A percentile compares a stretch with the other conserved stretches of the same genome.
Evolutionary conservation across 345 rosid genomes (phyloP).

Genomic region (Draba incana): DNA sequence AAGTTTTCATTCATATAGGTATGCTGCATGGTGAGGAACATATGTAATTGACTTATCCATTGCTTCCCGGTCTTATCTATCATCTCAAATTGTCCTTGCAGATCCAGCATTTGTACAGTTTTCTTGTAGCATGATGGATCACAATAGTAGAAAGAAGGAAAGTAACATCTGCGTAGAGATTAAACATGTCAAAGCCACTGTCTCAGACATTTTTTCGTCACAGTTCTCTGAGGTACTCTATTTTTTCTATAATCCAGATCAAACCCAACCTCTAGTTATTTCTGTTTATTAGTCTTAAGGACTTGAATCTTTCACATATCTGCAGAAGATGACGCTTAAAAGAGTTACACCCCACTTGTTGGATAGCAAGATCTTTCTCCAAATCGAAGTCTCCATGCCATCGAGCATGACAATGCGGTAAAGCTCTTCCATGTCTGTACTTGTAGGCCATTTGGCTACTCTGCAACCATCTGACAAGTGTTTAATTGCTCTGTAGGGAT

Average conservation of each 20-base stretch:
- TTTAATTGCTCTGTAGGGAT: slow-evolving; percentile 45
- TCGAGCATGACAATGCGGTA: slow-evolving; percentile 46
- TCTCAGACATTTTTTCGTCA: slow-evolving; percentile 49
- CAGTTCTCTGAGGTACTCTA: slow-evolving; percentile 59
- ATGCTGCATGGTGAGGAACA: slow-evolving; percentile 14
- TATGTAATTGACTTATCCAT: slow-evolving; percentile 15
- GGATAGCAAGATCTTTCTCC: slow-evolving; percentile 65
- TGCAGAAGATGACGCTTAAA: slow-evolving; percentile 69
- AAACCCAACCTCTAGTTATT: background rate
- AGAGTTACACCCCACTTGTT: slow-evolving; percentile 66
- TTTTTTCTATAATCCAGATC: background rate
- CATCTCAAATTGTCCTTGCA: slow-evolving; percentile 37
- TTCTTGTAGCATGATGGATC: slow-evolving; percentile 41
- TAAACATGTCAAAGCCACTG: slow-evolving; percentile 54
- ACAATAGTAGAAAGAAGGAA: slow-evolving; percentile 38
- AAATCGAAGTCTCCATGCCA: slow-evolving; percentile 48
- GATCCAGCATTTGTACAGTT: slow-evolving; percentile 69
- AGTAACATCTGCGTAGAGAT: slow-evolving; percentile 41
- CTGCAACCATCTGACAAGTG: slow-evolving; percentile 22
- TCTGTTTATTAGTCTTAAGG: slow-evolving; percentile 10
- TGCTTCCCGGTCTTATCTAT: slow-evolving; percentile 7
- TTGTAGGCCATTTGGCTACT: background rate
- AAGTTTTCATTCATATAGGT: slow-evolving; percentile 98
- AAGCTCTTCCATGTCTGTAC: slow-evolving; percentile 4
- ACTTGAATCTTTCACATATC: slow-evolving; percentile 10